Evolutionary conservation across 2,329 filamentous ascomycete genomes (phyloP).

Genomic region (Pestalotiopsis sp.): DNA sequence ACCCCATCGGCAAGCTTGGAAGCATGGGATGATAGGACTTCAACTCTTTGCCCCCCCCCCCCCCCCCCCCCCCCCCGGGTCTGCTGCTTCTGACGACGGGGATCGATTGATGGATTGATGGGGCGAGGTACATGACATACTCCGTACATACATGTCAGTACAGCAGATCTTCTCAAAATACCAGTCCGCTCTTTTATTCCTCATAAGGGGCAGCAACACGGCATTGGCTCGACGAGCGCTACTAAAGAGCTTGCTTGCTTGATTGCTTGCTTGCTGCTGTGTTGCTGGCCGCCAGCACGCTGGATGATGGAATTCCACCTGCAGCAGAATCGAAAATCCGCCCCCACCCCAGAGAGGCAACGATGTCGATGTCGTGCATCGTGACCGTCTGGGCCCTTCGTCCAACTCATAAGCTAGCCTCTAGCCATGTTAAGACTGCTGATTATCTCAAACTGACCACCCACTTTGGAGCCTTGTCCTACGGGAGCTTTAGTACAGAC

Average conservation of each 20-base stretch:
- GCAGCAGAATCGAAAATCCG: background rate
- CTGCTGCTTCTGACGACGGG: slow-evolving; percentile 10
- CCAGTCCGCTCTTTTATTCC: background rate
- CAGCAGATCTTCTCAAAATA: no score
- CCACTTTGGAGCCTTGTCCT: background rate
- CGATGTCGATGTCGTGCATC: slow-evolving; percentile 13
- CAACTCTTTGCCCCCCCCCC: background rate
- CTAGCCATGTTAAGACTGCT: no score
- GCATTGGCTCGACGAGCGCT: background rate
- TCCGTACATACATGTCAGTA: no score
- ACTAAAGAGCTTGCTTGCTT: background rate
- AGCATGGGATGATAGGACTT: background rate
- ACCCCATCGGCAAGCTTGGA: background rate
- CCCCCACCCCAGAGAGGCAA: background rate
- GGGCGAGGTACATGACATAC: background rate
- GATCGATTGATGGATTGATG: background rate
- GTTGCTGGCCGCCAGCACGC: background rate
- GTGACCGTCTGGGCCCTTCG: background rate
- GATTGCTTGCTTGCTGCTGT: background rate
- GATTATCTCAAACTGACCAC: background rate
- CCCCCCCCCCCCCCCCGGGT: background rate
- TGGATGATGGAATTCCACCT: background rate
- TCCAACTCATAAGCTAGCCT: slow-evolving; percentile 2
- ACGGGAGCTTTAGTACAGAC: background rate
- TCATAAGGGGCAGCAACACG: background rate